Percentiles rank a stretch among this genome's conserved stretches.
These are phyloP conservation scores for Lupinus albus DNA, from an alignment of 306 rosid species.

Conservation along the genomic window DNA sequence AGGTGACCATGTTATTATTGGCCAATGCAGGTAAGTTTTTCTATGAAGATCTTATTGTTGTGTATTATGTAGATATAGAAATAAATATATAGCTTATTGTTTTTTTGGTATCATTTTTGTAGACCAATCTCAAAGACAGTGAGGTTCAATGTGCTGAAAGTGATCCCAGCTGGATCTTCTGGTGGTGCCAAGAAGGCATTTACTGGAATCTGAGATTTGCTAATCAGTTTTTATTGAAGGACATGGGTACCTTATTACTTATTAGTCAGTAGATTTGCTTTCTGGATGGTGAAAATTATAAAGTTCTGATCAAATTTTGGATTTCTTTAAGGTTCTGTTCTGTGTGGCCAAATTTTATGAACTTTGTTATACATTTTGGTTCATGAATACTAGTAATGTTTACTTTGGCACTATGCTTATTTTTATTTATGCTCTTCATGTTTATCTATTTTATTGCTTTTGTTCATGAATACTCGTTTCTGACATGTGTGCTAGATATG, in stretches of 20 bases:
- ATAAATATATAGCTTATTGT: neutral
- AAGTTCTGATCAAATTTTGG: constrained; percentile 34
- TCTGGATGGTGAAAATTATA: constrained; percentile 19
- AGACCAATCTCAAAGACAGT: constrained; percentile 89
- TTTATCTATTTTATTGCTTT: neutral
- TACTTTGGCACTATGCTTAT: neutral
- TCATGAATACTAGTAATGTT: constrained; percentile 12
- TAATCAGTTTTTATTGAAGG: constrained; percentile 5
- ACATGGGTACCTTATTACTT: neutral
- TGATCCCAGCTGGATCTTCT: constrained; percentile 79
- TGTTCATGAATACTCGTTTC: no score
- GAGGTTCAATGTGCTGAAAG: constrained; percentile 86
- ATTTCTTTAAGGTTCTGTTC: neutral
- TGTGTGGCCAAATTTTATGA: no score
- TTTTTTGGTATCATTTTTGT: neutral
- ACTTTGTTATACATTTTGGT: constrained; percentile 22
- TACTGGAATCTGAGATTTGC: constrained; percentile 56
- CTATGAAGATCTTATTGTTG: neutral
- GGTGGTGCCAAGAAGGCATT: constrained; percentile 75
- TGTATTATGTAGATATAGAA: neutral
- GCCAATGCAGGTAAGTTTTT: constrained; percentile 80
- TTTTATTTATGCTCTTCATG: neutral
- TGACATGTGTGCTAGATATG: no score
- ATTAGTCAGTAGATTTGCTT: constrained; percentile 2
- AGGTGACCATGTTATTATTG: constrained; percentile 81